Conservation (phyloP, 148 eudicot genomes). For the Rhododendron mucronatum region DNA sequence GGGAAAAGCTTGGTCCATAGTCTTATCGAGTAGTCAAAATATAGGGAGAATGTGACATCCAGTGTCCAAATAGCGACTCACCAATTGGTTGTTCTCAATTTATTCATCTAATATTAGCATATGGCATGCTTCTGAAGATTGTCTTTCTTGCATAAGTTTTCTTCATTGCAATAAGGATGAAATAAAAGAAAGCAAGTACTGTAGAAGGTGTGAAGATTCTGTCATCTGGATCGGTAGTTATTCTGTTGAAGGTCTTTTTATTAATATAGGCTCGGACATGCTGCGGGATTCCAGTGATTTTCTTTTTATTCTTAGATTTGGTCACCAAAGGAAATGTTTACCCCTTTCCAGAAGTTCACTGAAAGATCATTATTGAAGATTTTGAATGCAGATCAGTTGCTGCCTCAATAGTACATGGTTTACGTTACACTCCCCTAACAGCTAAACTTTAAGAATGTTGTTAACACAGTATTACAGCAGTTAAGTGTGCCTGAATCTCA, state of each 20-base stretch:
- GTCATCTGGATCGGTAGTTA: not conserved
- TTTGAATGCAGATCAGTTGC: not conserved
- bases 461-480: not conserved
- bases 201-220: not conserved
- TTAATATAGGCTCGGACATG: not conserved
- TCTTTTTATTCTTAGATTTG: not conserved
- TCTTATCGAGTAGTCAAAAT: not conserved
- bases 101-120: not conserved
- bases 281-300: not conserved
- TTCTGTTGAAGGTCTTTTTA: not conserved
- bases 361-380: not conserved
- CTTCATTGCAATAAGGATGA: not conserved
- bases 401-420: not conserved
- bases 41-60: not conserved
- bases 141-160: not conserved
- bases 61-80: not conserved
- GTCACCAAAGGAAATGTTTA: not conserved
- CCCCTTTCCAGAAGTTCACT: not conserved
- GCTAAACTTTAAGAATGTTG: not conserved
- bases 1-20: not conserved
- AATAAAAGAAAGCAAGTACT: not conserved
- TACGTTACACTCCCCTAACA: not conserved
- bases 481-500: not conserved
- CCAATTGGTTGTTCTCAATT: slow-evolving; percentile 2
- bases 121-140: not conserved